Base-by-base conservation (phyloP, 805 yeast genomes). In the Candida namnaoensis region DNA sequence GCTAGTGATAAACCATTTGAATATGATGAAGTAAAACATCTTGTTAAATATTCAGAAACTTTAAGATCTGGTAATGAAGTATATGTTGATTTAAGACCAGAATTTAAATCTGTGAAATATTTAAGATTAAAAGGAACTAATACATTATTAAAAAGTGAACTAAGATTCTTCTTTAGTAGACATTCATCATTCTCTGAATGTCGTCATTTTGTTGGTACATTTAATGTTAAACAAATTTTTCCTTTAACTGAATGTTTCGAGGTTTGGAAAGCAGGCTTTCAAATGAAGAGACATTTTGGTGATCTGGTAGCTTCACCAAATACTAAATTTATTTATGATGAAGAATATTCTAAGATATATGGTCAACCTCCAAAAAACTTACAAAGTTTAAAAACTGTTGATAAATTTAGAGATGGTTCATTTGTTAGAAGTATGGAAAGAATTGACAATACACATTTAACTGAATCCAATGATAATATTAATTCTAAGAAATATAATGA, bases 161-260 rank as follows among this genome's bases (percentile, higher is more conserved):
- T 72, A 3, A 56, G 56, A 37, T 58, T 68, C 13, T 49, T 68
- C 7, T 73, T 65, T 47, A 69, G 76, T 5, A 51, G 77, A 36
- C 78, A 73, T 44, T 69, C 76, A 1, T 69, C 76, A 2, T 73
- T 61, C 43, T 38, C 59, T 7, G 78, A 73, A 46, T 54, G 62
- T 13, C 44, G 54, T 14, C 41, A 58, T 9, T 62, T 73, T 11
- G 49, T 72, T 1, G 45, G 54, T 5, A 35, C 55, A 30, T 65
- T 73, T 40, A 52, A 44, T 9, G 73, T 74, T 0, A 48, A 41
- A 11, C 69, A 69, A 38, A 72, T 72, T 0, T 69, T 59, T 38
- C 77, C 77, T 0, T 65, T 71, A 38, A 60, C 59, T n/a, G 66
- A 58, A 33, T 58, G 65, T 1, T 38, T 34, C 8, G 33, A 46